Conservation (phyloP, 495 filamentous ascomycete genomes). For the Poronia punctata region DNA sequence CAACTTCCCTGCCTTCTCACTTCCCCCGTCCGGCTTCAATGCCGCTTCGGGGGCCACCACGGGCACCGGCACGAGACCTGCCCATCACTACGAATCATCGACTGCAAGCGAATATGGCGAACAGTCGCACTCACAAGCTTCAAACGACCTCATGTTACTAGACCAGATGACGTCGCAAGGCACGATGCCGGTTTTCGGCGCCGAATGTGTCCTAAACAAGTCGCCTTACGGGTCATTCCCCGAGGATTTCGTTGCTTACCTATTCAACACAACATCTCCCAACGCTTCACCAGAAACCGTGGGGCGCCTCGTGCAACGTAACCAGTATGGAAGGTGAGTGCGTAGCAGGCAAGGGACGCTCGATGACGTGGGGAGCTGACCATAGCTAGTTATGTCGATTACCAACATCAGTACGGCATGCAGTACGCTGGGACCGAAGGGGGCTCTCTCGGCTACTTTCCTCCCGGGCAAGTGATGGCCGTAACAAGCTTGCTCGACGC, state of each 20-base stretch:
- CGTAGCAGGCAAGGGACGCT: not conserved
- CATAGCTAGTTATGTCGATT: slow-evolving; percentile 40
- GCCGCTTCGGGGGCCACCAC: slow-evolving; percentile 22
- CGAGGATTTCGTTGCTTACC: slow-evolving; percentile 85
- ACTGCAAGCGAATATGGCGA: slow-evolving; percentile 38
- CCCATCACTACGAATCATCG: slow-evolving; percentile 30
- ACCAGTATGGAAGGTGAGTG: slow-evolving; percentile 41
- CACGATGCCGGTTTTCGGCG: slow-evolving; percentile 77
- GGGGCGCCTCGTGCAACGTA: slow-evolving; percentile 39
- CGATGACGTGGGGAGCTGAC: not conserved
- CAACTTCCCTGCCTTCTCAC: slow-evolving; percentile 48
- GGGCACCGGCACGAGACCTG: slow-evolving; percentile 19
- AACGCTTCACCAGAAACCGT: slow-evolving; percentile 34
- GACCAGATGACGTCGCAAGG: slow-evolving; percentile 61
- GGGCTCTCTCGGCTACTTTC: slow-evolving; percentile 46
- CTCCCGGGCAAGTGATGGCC: slow-evolving; percentile 71
- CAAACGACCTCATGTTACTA: slow-evolving; percentile 49
- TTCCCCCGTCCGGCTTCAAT: slow-evolving; percentile 49
- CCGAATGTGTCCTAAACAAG: slow-evolving; percentile 65
- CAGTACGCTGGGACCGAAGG: slow-evolving; percentile 42
- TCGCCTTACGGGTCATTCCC: slow-evolving; percentile 81
- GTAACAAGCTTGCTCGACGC: slow-evolving; percentile 86
- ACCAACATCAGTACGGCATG: slow-evolving; percentile 40
- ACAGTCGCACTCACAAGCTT: slow-evolving; percentile 38
- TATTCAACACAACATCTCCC: slow-evolving; percentile 64